Evolutionary conservation across 345 rosid genomes (phyloP), one percentile per base, ranked within the genome.

Genomic region (Arabidopsis suecica): DNA sequence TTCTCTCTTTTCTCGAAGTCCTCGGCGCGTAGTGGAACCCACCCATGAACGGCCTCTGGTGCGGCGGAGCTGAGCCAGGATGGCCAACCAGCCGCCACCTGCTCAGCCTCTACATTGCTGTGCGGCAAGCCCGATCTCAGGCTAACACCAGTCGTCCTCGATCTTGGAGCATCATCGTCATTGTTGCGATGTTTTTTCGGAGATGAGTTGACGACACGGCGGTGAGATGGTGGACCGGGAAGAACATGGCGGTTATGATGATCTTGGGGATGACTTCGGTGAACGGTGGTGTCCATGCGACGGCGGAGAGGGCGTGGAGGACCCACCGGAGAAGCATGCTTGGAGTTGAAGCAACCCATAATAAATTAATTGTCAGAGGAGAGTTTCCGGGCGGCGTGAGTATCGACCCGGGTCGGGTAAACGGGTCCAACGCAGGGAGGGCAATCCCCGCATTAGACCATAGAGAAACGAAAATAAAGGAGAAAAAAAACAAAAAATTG

Each of bases 301-400:
- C 77, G 73, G 48, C 63, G 68, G 8, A 20, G 23, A 57, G 23
- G 72, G 48, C 69, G 77, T 50, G 58, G 73, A 64, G 57, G 69
- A 71, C 60, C 86, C 30, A 74, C 83, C 54, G 83, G 65, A 23
- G 70, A 56, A 28, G 81, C 80, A 65, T 76, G 70, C 72, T 90
- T 90, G 80, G 96, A 90, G 78, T 40, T 41, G 56, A 86, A 78
- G 88, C 96, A 90, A 78, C 96, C 93, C 96, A 90, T 90, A 68
- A 61, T 37, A 47, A 72, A 10, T 12, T 11, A 40, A 55, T 62
- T 7, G 23, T 72, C 42, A 78, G 55, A 65, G 38, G 48, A 57
- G 28, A 71, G 50, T 5, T 65, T 65, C 81, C 65, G 71, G 78
- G 71, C 67, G 66, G 78, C 63, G 79, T 83, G 69, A 82, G 82